Evolutionary conservation across 2,329 filamentous ascomycete genomes (phyloP), one percentile per base, ranked within the genome.

Genomic region (Trichoderma sp.): DNA sequence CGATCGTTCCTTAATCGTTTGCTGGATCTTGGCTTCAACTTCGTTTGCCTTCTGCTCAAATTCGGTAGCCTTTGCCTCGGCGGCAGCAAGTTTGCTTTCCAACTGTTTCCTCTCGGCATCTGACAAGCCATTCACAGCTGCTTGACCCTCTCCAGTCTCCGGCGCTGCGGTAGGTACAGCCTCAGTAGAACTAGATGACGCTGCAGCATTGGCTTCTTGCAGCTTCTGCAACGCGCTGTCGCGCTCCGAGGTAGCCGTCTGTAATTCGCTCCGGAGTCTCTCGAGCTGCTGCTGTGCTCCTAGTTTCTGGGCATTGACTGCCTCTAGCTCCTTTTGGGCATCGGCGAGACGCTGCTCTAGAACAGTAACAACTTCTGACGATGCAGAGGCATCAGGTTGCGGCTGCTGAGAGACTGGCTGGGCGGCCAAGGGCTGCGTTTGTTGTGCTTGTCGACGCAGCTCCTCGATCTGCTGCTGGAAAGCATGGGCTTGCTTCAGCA

Each of bases 251-350:
- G 91, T 89, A 1, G 89, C 89, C 11, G 86, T 85, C 69, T 92
- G 88, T 14, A 97, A 85, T 80, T 95, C 92, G 7, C 82, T 78
- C 35, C 86, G 88, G 2, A 92, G 82, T 29, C 81, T 83, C 63
- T 87, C 85, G 2, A 93, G 86, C 77, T 93, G 91, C 75, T 90
- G 85, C 78, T 94, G 90, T n/a, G 94, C 87, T 2, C 87, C 87
- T 21, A 91, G 87, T 83, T 94, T 95, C 81, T 97, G 92, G 11
- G 91, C 86, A 7, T 86, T 91, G 71, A 92, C 88, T 2, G 87
- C 87, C 60, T 92, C 91, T 11, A 97, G 88, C 78, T 95, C 90
- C 78, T 91, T 89, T 27, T 85, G 87, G 16, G 87, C 82, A 59
- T 85, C 82, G 2, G 82, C 78, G 8, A 91, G 84, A 76, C 91